phyloP scores from a whole-genome alignment of 768 basidiomycete genomes.

The Rhodosporidiobolus sp. region DNA sequence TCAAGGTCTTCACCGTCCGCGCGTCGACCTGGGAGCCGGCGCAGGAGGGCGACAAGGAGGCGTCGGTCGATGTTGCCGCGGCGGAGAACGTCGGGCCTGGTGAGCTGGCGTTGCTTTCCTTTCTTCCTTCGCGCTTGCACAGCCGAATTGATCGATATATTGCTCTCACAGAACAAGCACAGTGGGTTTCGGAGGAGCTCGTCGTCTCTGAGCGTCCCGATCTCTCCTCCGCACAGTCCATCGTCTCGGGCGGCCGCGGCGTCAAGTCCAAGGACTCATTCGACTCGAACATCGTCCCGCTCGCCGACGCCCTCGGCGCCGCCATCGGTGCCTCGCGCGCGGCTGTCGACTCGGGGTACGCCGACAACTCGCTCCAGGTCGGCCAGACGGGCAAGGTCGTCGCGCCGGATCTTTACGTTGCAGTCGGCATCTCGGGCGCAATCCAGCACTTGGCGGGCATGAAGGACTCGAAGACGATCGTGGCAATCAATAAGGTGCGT shows the following conservation, averaged over 20 bases:
- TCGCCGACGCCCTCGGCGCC: slow-evolving; percentile 88
- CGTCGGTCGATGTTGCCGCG: slow-evolving; percentile 53
- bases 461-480: slow-evolving; percentile 98
- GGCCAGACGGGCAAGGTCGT: slow-evolving; percentile 99
- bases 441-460: slow-evolving; percentile 99
- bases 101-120: slow-evolving; percentile 1
- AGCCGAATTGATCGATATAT: neutral
- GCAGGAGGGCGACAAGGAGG: slow-evolving; percentile 47
- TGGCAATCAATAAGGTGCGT: slow-evolving; percentile 90
- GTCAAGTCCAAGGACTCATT: slow-evolving; percentile 95
- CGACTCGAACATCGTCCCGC: slow-evolving; percentile 74
- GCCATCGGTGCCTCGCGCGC: slow-evolving; percentile 98
- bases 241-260: slow-evolving; percentile 93
- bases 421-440: slow-evolving; percentile 93
- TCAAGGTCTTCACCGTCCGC: slow-evolving; percentile 94
- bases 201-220: slow-evolving; percentile 91
- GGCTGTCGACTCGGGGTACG: slow-evolving; percentile 96
- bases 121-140: neutral
- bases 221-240: slow-evolving; percentile 75
- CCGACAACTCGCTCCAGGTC: slow-evolving; percentile 96
- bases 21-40: slow-evolving; percentile 79
- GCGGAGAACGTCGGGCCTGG: slow-evolving; percentile 53
- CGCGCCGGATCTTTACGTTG: slow-evolving; percentile 93
- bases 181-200: slow-evolving; percentile 56
- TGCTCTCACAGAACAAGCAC: slow-evolving; percentile 45